phyloP scores from a whole-genome alignment of 305 asterid genomes.

The Nicotiana rustica region DNA sequence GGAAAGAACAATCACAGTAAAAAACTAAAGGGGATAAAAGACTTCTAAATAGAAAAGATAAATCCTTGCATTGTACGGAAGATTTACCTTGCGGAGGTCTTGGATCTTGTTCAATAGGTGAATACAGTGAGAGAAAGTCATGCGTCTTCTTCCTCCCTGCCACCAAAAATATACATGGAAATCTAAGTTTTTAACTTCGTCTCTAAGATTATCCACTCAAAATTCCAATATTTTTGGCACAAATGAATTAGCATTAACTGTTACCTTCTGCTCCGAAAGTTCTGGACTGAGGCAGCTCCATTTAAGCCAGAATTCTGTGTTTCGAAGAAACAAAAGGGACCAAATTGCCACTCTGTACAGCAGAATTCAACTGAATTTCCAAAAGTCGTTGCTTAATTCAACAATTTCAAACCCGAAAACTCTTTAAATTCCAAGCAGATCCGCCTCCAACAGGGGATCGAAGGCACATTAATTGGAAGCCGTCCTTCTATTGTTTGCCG shows the following conservation, averaged over 20 bases:
- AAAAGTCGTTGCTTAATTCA: slow-evolving; percentile 17
- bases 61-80: slow-evolving; percentile 5
- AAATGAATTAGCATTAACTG: not conserved
- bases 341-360: slow-evolving; percentile 11
- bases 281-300: slow-evolving; percentile 85
- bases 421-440: slow-evolving; percentile 47
- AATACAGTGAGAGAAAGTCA: slow-evolving; percentile 90
- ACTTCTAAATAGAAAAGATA: not conserved
- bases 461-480: slow-evolving; percentile 51
- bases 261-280: slow-evolving; percentile 69
- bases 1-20: too few species aligned
- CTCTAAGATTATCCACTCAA: not conserved
- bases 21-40: too few species aligned
- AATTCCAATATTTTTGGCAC: slow-evolving; percentile 26
- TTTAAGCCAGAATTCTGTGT: slow-evolving; percentile 34
- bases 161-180: slow-evolving; percentile 18
- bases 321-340: not conserved
- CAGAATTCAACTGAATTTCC: slow-evolving; percentile 40
- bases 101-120: slow-evolving; percentile 87
- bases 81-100: slow-evolving; percentile 62
- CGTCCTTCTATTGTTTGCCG: slow-evolving; percentile 17
- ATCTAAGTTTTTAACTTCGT: slow-evolving; percentile 13
- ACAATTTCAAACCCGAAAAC: slow-evolving; percentile 14
- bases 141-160: slow-evolving; percentile 86
- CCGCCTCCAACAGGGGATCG: slow-evolving; percentile 55